Evolutionary conservation across 208 protist genomes (phyloP), one percentile per base, ranked within the genome.

Genomic region (Leishmania turanica): DNA sequence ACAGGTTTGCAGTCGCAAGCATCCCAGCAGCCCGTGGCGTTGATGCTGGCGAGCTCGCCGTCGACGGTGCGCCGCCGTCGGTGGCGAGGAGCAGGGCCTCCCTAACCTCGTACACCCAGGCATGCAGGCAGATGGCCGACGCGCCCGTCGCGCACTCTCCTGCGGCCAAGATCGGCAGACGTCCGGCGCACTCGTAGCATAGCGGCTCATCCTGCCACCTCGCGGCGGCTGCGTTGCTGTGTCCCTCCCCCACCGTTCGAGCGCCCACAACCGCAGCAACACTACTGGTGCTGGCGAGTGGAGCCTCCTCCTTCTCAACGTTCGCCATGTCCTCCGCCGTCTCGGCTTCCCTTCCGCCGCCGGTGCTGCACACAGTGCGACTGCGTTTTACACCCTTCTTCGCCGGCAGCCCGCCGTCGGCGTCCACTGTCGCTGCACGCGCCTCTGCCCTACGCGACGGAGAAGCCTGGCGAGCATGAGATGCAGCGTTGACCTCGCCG

Each of bases 101-200:
- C 37, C 87, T 85, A 1, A 96, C 47, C 72, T 91, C 85, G 79
- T 97, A 96, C 42, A 78, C 77, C 89, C 90, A 96, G 21, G 92
- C 91, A 66, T 97, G 94, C n/a, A 96, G 81, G 34, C 84, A 91
- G 17, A 93, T 86, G 6, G 86, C 73, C 8, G 87, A 88, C 45
- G 81, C 77, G 21, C 83, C 83, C 7, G 82, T 77, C 37, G 85
- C 85, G 53, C 71, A 77, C 75, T 88, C 85, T 15, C 77, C 71
- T 40, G 92, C 82, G 2, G 80, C 88, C 13, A 90, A 84, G 19
- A 96, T 81, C 11, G 91, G 90, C 65, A 97, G 82, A 8, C 75
- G 49, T 2, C 88, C 78, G 6, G 79, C 79, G 66, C 94, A 97
- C 75, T 97, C 94, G 84, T 93, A 96, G 79, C 94, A 97, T 13